Evolutionary conservation across 768 basidiomycete species (phyloP), one percentile per base, ranked within the genome.

Genomic region (Naganishia kalamii): DNA sequence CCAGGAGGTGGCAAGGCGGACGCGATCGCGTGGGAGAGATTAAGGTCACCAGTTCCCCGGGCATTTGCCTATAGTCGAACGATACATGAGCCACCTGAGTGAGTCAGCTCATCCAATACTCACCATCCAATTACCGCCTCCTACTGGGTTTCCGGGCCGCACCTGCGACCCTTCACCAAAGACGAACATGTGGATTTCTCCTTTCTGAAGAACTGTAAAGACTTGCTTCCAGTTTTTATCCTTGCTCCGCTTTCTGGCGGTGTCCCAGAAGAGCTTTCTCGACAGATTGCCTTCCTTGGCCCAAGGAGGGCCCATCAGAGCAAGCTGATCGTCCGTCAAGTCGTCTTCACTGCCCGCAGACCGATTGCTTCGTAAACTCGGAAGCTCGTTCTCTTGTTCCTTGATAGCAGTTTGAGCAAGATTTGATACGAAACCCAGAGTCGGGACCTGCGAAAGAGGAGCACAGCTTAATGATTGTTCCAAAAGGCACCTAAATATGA

Each of bases 91-190:
- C 33, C 11, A n/a, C 30, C 25, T 40, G 25, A 4, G 8, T 37
- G 23, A 21, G 8, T 43, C 3, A 11, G 57, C 11, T 30, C 21
- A 27, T 60, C n/a, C 12, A 15, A 6, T 13, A 86, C 92, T 76
- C 71, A 96, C 93, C 71, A 97, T 85, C 96, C 96, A 99, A 72
- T 99, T 98, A 2, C 96, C 96, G 61, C 94, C 94, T 11, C 96
- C 96, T 66, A 97, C 85, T 35, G 85, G 85, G n/a, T 81, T 80
- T 1, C 84, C 85, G 10, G 60, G 63, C 21, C 35, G 67, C 15
- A 65, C 49, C n/a, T 49, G 68, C 21, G 66, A 67, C 4, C 47
- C 21, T n/a, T 30, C 41, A 65, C 84, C 80, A 79, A 99, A 99
- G 13, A 84, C 86, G 73, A 98, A 98, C 92, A 96, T 96, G 78